Conservation (phyloP, 192 early-diverging fungal genomes). For the Linnemannia zychae region DNA sequence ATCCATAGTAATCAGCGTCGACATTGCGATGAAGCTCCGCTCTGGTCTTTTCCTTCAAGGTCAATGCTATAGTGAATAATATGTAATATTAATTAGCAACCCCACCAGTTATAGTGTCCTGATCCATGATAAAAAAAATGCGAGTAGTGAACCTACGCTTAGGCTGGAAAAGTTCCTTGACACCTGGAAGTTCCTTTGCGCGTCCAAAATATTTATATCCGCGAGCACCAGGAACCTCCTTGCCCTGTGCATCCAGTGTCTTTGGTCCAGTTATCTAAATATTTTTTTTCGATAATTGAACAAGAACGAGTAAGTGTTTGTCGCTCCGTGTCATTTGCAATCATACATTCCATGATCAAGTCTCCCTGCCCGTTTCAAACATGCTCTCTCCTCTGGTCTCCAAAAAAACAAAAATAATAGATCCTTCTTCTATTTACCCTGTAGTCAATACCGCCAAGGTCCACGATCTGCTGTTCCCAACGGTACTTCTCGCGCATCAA, state of each 20-base stretch:
- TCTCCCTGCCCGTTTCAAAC: neutral
- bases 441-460: slow-evolving; percentile 95
- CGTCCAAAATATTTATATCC: slow-evolving; percentile 99
- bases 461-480: slow-evolving; percentile 93
- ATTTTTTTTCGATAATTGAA: no score
- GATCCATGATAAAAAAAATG: neutral
- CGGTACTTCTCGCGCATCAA: slow-evolving; percentile 89
- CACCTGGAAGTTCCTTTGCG: slow-evolving; percentile 93
- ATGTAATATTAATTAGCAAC: neutral
- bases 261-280: slow-evolving; percentile 78
- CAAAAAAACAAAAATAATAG: neutral
- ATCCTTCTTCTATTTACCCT: slow-evolving; percentile 63
- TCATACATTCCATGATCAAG: neutral
- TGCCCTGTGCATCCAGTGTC: slow-evolving; percentile 88
- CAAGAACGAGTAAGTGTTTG: neutral
- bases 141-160: slow-evolving; percentile 60
- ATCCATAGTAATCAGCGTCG: slow-evolving; percentile 97
- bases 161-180: slow-evolving; percentile 91
- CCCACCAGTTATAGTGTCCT: neutral
- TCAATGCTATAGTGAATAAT: slow-evolving; percentile 37
- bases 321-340: neutral
- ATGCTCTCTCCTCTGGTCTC: neutral
- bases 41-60: slow-evolving; percentile 68
- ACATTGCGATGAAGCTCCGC: slow-evolving; percentile 81
- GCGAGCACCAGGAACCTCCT: slow-evolving; percentile 87